Base-by-base conservation (phyloP, 306 rosid species). In the Inga laurina region DNA sequence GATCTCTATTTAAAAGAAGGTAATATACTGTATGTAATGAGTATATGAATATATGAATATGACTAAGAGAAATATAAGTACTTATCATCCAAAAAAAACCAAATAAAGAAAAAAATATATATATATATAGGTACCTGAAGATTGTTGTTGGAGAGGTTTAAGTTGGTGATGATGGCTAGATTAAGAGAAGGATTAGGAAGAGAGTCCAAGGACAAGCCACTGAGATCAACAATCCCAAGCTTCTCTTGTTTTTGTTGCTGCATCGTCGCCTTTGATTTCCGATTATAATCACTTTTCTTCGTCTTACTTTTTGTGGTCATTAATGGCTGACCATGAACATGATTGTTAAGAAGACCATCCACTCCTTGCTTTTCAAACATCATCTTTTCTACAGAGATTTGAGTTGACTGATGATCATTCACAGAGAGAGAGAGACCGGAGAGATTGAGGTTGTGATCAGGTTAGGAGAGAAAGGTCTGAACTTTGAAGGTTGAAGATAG, bases 101-200 rank as follows among this genome's bases (percentile, higher is more conserved):
- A 39, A 39, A 39, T 7, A 39, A 39, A 39, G 18, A 11, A 62
- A 11, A 62, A 27, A 0, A 27, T 27, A 27, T 10, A 14, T 3
- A 49, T 64, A 32, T 15, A 32, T 32, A 6, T 14, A 61, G 1
- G 9, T 82, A 93, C 99, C 99, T 91, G 97, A 61, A 96, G 94
- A 84, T 96, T 92, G 87, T 96, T 96, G 65, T 92, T 96, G 78
- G 99, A 96, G 82, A 96, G 97, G 69, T 96, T 93, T 75, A 96
- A 87, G 79, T 91, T 96, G 88, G 90, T 90, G 86, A 96, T 88
- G 79, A 82, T 65, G 0, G 88, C 91, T 52, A 96, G 57, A 82
- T 91, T 91, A 34, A 96, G 88, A 72, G 92, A 82, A 45, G 98
- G 92, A 70, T 82, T 89, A 4, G 98, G 97, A 78, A 96, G 91